Evolutionary conservation across 2,329 filamentous ascomycete genomes (phyloP).

Genomic region (Alternaria brassicae): DNA sequence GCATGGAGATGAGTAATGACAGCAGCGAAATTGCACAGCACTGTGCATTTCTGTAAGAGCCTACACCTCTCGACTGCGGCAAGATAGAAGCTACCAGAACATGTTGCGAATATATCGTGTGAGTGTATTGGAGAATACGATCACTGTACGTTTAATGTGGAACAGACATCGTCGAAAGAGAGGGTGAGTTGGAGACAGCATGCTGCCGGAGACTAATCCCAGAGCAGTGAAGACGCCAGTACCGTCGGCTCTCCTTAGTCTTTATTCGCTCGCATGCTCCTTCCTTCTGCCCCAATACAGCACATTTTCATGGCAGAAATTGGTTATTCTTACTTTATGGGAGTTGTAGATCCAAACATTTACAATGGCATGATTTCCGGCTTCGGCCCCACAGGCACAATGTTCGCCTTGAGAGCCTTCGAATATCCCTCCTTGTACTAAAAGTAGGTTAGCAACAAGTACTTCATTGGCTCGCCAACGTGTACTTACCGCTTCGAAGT

Average conservation of each 20-base stretch:
- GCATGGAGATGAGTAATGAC: slow-evolving; percentile 14
- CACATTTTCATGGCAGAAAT: neutral
- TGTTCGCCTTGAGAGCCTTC: slow-evolving; percentile 15
- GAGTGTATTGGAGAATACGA: neutral
- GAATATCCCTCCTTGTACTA: slow-evolving; percentile 25
- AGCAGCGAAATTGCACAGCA: slow-evolving; percentile 19
- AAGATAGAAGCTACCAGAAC: neutral
- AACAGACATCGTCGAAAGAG: neutral
- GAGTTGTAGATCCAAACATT: too few relatives aligned
- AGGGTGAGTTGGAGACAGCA: neutral
- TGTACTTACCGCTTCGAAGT: slow-evolving; percentile 20
- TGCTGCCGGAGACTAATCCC: neutral
- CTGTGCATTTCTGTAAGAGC: slow-evolving; percentile 1
- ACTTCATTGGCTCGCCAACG: neutral
- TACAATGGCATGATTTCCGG: slow-evolving; percentile 20
- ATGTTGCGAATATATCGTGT: too few relatives aligned
- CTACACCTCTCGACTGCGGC: neutral
- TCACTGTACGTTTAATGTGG: neutral
- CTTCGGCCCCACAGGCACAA: slow-evolving; percentile 24
- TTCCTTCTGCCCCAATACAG: neutral
- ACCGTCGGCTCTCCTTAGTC: neutral
- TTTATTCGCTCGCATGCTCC: neutral
- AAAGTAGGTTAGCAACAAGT: neutral
- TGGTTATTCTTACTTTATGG: accelerated
- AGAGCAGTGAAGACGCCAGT: neutral